These are phyloP conservation scores for Acanthamoeba healyi DNA, from an alignment of 208 protist genomes.

Conservation along the genomic window DNA sequence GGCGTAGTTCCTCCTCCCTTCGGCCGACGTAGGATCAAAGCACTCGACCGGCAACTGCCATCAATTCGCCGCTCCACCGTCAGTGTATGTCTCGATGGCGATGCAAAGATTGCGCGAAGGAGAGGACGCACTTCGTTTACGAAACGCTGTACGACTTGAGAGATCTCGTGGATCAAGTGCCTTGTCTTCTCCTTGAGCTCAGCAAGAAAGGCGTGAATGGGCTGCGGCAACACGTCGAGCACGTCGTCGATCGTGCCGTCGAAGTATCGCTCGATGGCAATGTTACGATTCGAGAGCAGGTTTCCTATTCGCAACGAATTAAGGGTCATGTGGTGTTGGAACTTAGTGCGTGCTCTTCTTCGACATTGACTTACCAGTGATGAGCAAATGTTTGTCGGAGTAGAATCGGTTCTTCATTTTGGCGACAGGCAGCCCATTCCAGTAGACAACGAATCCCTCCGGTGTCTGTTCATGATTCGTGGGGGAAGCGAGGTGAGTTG, in stretches of 20 bases:
- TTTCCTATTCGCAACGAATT: constrained; percentile 1
- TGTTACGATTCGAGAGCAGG: constrained; percentile 69
- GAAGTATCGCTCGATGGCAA: constrained; percentile 60
- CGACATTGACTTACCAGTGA: neutral
- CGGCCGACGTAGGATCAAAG: constrained; percentile 8
- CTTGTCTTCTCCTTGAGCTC: constrained; percentile 65
- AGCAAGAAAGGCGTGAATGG: constrained; percentile 14
- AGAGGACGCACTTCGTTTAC: neutral
- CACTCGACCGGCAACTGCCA: neutral
- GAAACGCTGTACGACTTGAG: neutral
- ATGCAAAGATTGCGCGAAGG: neutral
- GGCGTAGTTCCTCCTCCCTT: neutral
- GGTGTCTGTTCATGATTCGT: constrained; percentile 23
- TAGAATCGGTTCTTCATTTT: constrained; percentile 69
- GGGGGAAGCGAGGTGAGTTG: neutral
- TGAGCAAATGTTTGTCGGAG: constrained; percentile 41
- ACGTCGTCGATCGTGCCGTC: constrained; percentile 69
- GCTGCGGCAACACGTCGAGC: constrained; percentile 21
- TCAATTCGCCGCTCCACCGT: neutral
- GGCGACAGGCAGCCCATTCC: constrained; percentile 20
- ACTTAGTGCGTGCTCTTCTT: no score
- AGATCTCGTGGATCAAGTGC: constrained; percentile 28
- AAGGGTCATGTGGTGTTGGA: neutral
- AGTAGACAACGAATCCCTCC: constrained; percentile 59
- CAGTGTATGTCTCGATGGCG: neutral